Conservation (phyloP, 2,329 filamentous ascomycete genomes). For the Xylaria sp. region DNA sequence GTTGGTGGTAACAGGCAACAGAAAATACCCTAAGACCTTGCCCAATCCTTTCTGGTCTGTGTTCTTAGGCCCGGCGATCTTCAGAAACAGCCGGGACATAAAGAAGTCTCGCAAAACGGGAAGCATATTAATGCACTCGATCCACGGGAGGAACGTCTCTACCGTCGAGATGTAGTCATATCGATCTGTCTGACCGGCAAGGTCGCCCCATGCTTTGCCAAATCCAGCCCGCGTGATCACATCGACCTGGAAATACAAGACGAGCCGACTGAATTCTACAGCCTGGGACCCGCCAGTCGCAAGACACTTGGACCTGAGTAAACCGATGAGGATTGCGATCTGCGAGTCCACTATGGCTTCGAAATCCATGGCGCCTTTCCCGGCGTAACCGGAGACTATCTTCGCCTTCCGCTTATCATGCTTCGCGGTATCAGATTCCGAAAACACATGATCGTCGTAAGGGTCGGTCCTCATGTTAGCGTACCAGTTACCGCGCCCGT, state of each 20-base stretch:
- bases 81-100: conserved; percentile 22
- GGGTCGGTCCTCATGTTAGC: conserved; percentile 26
- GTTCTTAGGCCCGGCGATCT: conserved; percentile 21
- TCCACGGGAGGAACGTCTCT: conserved; percentile 21
- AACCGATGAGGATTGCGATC: conserved; percentile 20
- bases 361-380: conserved; percentile 27
- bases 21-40: conserved; percentile 21
- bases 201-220: conserved; percentile 26
- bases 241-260: conserved; percentile 27
- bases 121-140: conserved; percentile 24
- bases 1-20: not conserved
- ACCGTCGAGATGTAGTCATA: conserved; percentile 25
- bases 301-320: conserved; percentile 22
- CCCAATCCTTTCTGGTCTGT: conserved; percentile 27
- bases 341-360: conserved; percentile 27
- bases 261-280: conserved; percentile 24
- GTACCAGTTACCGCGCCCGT: conserved; percentile 28
- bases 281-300: conserved; percentile 5
- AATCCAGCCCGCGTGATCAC: conserved; percentile 24
- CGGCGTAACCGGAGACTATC: conserved; percentile 25
- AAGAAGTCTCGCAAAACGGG: conserved; percentile 24
- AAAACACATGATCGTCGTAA: conserved; percentile 26
- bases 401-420: conserved; percentile 31
- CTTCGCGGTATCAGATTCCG: conserved; percentile 21
- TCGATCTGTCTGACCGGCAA: conserved; percentile 24